phyloP scores from a whole-genome alignment of 2,329 filamentous ascomycete genomes.

The Diaporthe velutina region DNA sequence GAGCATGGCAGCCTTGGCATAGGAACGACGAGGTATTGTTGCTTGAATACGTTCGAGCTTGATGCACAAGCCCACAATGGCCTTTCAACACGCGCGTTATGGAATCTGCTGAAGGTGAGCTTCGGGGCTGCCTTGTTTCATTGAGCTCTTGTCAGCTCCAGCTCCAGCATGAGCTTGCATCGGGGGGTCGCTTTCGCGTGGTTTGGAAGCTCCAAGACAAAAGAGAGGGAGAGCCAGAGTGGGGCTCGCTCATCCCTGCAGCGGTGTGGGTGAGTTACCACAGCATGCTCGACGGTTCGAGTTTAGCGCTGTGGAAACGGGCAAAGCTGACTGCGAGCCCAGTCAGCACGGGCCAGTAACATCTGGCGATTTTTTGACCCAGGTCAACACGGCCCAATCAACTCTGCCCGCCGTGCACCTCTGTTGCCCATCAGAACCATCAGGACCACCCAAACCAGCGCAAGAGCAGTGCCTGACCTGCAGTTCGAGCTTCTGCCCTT shows the following conservation, averaged over 20 bases:
- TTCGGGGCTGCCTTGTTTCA: background rate
- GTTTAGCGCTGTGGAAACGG: slow-evolving; percentile 40
- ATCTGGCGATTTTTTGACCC: slow-evolving; percentile 43
- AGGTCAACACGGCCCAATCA: slow-evolving; percentile 49
- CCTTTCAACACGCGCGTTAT: background rate
- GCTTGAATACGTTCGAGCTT: background rate
- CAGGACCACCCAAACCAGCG: slow-evolving; percentile 1
- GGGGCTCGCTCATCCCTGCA: slow-evolving; percentile 14
- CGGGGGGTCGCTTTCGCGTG: background rate
- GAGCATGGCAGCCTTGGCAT: slow-evolving; percentile 1
- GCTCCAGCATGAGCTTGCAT: background rate
- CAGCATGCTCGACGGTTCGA: slow-evolving; percentile 5
- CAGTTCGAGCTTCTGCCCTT: slow-evolving; percentile 1
- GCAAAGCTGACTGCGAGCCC: slow-evolving; percentile 23
- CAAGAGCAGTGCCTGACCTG: slow-evolving; percentile 23
- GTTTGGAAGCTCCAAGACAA: slow-evolving; percentile 3
- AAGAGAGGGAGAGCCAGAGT: background rate
- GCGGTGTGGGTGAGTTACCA: background rate
- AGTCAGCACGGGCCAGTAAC: slow-evolving; percentile 43
- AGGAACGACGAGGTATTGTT: background rate
- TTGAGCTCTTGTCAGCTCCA: background rate
- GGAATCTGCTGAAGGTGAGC: background rate
- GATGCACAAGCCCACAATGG: background rate
- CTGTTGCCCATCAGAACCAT: slow-evolving; percentile 22
- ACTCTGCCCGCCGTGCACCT: slow-evolving; percentile 40